phyloP scores from a whole-genome alignment of 768 basidiomycete species.

The Serendipita sp. region DNA sequence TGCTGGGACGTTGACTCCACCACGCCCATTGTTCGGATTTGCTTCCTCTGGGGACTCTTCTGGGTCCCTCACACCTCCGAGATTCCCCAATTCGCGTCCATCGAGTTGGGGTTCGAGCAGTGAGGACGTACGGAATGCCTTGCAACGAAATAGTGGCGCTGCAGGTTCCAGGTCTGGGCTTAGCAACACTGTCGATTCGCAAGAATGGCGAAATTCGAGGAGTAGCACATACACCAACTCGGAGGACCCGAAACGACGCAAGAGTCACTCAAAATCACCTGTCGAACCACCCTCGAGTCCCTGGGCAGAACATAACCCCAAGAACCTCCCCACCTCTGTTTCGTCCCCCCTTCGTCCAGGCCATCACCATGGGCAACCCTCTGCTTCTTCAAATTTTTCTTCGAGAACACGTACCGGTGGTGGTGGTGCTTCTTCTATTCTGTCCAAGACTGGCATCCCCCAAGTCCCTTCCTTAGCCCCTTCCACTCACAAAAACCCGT shows the following conservation, averaged over 20 bases:
- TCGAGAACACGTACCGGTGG: too few relatives aligned
- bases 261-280: background rate
- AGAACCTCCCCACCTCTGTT: too few relatives aligned
- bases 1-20: background rate
- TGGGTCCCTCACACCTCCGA: background rate
- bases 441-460: too few relatives aligned
- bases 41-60: background rate
- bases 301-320: background rate
- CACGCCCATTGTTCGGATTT: background rate
- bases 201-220: background rate
- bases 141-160: background rate
- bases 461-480: too few relatives aligned
- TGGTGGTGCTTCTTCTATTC: too few relatives aligned
- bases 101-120: constrained; percentile 2
- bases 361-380: too few relatives aligned
- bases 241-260: background rate
- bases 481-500: too few relatives aligned
- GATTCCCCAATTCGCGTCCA: background rate
- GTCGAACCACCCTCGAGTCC: background rate
- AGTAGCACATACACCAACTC: background rate
- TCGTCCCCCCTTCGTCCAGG: too few relatives aligned
- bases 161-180: background rate
- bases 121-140: background rate
- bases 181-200: background rate
- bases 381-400: too few relatives aligned